phyloP scores from a whole-genome alignment of 78 protist species.

The Pigoraptor vietnamica region DNA sequence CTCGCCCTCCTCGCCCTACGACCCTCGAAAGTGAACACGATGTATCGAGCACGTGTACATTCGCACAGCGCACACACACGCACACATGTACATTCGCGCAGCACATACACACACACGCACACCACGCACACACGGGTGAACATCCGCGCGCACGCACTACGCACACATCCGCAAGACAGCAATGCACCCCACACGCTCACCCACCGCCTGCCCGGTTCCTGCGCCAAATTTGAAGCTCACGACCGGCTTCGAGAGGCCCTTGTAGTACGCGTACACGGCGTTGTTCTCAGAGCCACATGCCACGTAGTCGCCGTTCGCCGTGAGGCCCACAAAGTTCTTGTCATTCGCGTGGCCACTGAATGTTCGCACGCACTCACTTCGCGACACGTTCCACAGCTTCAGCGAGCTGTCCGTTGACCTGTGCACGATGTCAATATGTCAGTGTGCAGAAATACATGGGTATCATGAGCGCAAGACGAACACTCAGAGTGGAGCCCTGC shows the following conservation, averaged over 20 bases:
- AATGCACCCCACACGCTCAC: neutral
- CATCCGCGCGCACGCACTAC: neutral
- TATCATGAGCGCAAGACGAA: neutral
- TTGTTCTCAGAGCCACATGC: constrained; percentile 71
- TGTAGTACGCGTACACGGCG: constrained; percentile 61
- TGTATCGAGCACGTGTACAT: neutral
- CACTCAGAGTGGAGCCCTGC: too few relatives aligned
- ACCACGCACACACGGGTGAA: neutral
- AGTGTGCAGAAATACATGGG: neutral
- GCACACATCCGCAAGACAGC: neutral
- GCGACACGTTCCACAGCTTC: constrained; percentile 35
- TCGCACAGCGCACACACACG: neutral
- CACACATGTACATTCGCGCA: neutral
- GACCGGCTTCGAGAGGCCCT: constrained; percentile 50
- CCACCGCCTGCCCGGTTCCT: neutral
- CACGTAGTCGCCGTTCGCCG: constrained; percentile 56
- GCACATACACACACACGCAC: neutral
- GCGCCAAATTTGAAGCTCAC: neutral
- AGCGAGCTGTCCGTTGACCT: constrained; percentile 56
- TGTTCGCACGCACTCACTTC: constrained; percentile 28
- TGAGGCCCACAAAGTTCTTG: constrained; percentile 72
- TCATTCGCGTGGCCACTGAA: constrained; percentile 69
- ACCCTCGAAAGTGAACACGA: neutral
- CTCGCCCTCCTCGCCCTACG: neutral
- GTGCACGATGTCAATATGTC: too few relatives aligned